Percentiles rank a stretch among this genome's conserved stretches.
phyloP scores from a whole-genome alignment of 2,329 filamentous ascomycete species.

The Coniochaeta ligniaria region DNA sequence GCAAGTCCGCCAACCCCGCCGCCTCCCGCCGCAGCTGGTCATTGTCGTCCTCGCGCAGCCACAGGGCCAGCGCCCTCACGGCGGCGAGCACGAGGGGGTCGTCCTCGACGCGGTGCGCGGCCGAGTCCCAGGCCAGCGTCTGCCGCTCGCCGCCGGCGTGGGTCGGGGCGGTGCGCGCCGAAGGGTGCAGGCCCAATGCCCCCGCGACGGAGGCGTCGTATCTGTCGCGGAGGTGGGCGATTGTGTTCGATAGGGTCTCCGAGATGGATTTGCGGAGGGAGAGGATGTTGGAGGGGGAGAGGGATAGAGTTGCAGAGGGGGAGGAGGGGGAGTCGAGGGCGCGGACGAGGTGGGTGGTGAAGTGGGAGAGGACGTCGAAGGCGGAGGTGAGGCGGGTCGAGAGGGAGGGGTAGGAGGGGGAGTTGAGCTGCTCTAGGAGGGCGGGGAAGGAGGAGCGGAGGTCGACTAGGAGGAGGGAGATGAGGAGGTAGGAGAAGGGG shows the following conservation, averaged over 20 bases:
- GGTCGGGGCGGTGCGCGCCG: slow-evolving; percentile 37
- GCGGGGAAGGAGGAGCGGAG: slow-evolving; percentile 55
- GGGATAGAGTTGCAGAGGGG: slow-evolving; percentile 19
- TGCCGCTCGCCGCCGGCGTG: slow-evolving; percentile 37
- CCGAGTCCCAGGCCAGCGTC: slow-evolving; percentile 53
- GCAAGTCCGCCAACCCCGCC: slow-evolving; percentile 54
- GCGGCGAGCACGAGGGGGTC: slow-evolving; percentile 56
- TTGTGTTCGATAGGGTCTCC: slow-evolving; percentile 55
- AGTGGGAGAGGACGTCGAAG: slow-evolving; percentile 56
- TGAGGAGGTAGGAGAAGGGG: slow-evolving; percentile 53
- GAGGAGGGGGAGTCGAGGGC: slow-evolving; percentile 40
- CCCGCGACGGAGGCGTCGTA: slow-evolving; percentile 62
- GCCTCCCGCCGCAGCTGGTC: slow-evolving; percentile 48
- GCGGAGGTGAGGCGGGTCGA: slow-evolving; percentile 51
- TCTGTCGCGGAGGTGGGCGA: slow-evolving; percentile 62
- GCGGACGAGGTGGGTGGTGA: slow-evolving; percentile 49
- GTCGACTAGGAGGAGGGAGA: slow-evolving; percentile 61
- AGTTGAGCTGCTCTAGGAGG: slow-evolving; percentile 51
- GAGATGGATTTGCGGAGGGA: slow-evolving; percentile 53
- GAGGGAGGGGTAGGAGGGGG: slow-evolving; percentile 39
- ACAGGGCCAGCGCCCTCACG: slow-evolving; percentile 51
- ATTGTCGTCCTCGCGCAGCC: slow-evolving; percentile 64
- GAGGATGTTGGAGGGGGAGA: slow-evolving; percentile 52
- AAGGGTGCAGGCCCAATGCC: slow-evolving; percentile 52
- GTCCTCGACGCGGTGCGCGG: slow-evolving; percentile 37